These are phyloP conservation scores for Starmerella apicola DNA, from an alignment of 805 yeast species.

Conservation along the genomic window DNA sequence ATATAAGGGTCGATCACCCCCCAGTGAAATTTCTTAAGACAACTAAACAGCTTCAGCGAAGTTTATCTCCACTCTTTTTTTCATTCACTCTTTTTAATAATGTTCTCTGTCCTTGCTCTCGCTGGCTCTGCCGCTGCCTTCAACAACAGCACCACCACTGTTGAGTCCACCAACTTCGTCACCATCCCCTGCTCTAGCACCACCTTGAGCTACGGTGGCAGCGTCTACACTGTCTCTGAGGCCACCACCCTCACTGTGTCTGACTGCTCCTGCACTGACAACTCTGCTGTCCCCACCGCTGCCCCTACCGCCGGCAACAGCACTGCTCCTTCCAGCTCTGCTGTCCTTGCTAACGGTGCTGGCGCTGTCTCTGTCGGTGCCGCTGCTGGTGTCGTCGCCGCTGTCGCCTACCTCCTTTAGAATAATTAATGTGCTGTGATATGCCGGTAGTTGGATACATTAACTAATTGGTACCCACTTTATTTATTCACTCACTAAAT, in stretches of 20 bases:
- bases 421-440: no score
- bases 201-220: conserved; percentile 26
- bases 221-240: conserved; percentile 30
- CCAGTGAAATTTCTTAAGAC: no score
- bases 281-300: conserved; percentile 38
- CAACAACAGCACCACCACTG: conserved; percentile 19
- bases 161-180: conserved; percentile 19
- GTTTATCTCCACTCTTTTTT: no score
- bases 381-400: conserved; percentile 21
- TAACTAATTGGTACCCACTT: no score
- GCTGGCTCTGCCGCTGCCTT: conserved; percentile 44
- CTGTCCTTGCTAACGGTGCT: conserved; percentile 19
- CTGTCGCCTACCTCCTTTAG: conserved; percentile 18
- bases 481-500: no score
- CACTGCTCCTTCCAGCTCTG: conserved; percentile 26
- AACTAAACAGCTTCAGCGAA: no score
- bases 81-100: conserved; percentile 5
- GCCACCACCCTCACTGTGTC: conserved; percentile 50
- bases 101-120: conserved; percentile 31
- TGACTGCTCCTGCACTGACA: conserved; percentile 52
- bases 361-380: conserved; percentile 15
- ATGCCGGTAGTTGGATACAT: no score
- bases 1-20: no score
- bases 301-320: conserved; percentile 2
- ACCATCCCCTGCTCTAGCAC: conserved; percentile 23